phyloP scores from a whole-genome alignment of 1,284 basidiomycete genomes.

The Fomitopsis betulina region DNA sequence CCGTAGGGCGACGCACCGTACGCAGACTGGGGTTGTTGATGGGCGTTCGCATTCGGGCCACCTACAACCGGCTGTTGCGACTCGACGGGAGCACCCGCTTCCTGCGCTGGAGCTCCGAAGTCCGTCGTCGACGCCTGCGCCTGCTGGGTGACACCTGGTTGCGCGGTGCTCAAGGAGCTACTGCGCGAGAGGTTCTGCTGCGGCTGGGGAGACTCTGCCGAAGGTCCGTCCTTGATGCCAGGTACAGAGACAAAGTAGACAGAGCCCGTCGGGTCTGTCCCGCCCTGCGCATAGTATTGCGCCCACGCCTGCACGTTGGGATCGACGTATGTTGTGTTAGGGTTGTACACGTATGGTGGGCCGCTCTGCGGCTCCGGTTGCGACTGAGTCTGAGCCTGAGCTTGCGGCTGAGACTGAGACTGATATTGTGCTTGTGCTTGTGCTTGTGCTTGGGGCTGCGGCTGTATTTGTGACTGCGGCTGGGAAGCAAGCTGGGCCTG shows the following conservation, averaged over 20 bases:
- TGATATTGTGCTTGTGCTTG: constrained; percentile 19
- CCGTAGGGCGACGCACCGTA: constrained; percentile 25
- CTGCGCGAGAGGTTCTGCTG: constrained; percentile 10
- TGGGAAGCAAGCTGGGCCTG: constrained; percentile 17
- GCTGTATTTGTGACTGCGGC: constrained; percentile 18
- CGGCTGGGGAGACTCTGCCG: constrained; percentile 6
- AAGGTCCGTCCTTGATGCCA: constrained; percentile 49
- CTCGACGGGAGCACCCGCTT: neutral
- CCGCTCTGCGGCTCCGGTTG: constrained; percentile 31
- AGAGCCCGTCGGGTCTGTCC: constrained; percentile 60
- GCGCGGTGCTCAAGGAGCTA: constrained; percentile 11
- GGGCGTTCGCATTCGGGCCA: neutral
- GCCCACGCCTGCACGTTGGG: constrained; percentile 79
- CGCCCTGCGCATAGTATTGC: constrained; percentile 73
- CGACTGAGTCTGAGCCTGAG: constrained; percentile 14
- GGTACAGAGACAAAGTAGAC: constrained; percentile 76
- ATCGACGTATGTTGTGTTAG: constrained; percentile 59
- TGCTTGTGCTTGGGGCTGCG: constrained; percentile 20
- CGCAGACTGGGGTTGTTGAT: constrained; percentile 1
- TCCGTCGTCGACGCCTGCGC: neutral
- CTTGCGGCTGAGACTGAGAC: constrained; percentile 18
- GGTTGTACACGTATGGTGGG: constrained; percentile 70
- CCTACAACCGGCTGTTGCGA: neutral
- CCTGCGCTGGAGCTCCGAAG: neutral
- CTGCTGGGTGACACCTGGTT: neutral